These are phyloP conservation scores for Coriaria nepalensis DNA, from an alignment of 306 rosid species.

Conservation along the genomic window DNA sequence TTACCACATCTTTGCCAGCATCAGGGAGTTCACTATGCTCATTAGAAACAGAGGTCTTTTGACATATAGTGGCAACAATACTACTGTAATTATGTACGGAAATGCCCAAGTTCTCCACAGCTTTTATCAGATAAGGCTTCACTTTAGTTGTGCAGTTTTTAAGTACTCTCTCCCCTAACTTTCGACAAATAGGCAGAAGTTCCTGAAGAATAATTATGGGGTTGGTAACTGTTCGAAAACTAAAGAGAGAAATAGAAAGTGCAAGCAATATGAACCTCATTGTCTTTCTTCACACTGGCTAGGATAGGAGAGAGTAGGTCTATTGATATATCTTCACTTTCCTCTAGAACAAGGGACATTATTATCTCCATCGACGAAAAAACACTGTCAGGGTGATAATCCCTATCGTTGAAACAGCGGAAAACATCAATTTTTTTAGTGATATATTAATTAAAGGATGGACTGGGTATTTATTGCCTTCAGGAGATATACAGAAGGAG, in stretches of 20 bases:
- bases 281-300: conserved; percentile 42
- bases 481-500: no score
- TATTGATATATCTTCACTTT: conserved; percentile 65
- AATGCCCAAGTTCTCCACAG: conserved; percentile 28
- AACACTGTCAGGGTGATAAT: conserved; percentile 47
- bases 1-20: conserved; percentile 35
- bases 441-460: no score
- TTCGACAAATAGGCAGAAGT: conserved; percentile 30
- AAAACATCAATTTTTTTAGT: no score
- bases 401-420: conserved; percentile 16
- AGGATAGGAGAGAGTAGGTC: conserved; percentile 50
- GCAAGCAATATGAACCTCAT: conserved; percentile 26
- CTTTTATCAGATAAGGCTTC: conserved; percentile 42
- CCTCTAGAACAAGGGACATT: conserved; percentile 72
- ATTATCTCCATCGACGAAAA: conserved; percentile 69
- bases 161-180: conserved; percentile 59
- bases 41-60: conserved; percentile 27
- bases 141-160: conserved; percentile 40
- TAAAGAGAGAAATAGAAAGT: conserved; percentile 3
- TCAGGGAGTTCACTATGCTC: conserved; percentile 42
- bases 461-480: no score
- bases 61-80: conserved; percentile 42
- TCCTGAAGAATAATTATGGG: conserved; percentile 23
- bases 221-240: background rate
- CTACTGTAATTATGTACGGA: conserved; percentile 39